A percentile compares a stretch with the other conserved stretches of the same genome.
phyloP scores from a whole-genome alignment of 2,329 filamentous ascomycete species.

The Pseudophaeomoniella oleicola region DNA sequence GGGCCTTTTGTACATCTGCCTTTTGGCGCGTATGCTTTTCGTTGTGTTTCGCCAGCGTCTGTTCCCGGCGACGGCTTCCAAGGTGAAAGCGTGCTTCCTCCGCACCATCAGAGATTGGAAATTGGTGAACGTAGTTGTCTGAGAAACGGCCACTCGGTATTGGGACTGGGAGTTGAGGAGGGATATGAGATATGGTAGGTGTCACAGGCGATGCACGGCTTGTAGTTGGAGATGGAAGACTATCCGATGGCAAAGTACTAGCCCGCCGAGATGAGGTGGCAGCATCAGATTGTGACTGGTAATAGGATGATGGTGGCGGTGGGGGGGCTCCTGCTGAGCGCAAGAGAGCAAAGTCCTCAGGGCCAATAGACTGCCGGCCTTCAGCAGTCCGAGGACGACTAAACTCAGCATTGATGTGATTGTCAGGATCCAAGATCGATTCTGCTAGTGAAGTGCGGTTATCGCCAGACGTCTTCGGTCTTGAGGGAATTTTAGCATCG shows the following conservation, averaged over 20 bases:
- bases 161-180: constrained; percentile 10
- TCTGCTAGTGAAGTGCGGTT: background rate
- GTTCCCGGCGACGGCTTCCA: background rate
- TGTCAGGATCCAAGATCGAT: constrained; percentile 4
- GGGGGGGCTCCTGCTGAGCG: constrained; percentile 21
- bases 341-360: constrained; percentile 21
- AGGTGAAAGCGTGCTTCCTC: background rate
- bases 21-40: background rate
- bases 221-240: constrained; percentile 21
- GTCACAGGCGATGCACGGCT: constrained; percentile 23
- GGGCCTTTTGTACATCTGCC: background rate
- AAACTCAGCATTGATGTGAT: constrained; percentile 6
- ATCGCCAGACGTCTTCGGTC: background rate
- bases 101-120: background rate
- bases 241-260: constrained; percentile 23
- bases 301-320: constrained; percentile 19
- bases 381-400: constrained; percentile 17
- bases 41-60: too few relatives aligned
- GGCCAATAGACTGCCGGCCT: constrained; percentile 20
- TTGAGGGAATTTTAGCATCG: background rate
- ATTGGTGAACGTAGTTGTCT: constrained; percentile 1
- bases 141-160: background rate
- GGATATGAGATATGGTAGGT: constrained; percentile 15
- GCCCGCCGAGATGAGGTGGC: constrained; percentile 17
- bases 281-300: constrained; percentile 10